Conservation (phyloP, 1,139 yeast genomes). For the Candida mesenterica region DNA sequence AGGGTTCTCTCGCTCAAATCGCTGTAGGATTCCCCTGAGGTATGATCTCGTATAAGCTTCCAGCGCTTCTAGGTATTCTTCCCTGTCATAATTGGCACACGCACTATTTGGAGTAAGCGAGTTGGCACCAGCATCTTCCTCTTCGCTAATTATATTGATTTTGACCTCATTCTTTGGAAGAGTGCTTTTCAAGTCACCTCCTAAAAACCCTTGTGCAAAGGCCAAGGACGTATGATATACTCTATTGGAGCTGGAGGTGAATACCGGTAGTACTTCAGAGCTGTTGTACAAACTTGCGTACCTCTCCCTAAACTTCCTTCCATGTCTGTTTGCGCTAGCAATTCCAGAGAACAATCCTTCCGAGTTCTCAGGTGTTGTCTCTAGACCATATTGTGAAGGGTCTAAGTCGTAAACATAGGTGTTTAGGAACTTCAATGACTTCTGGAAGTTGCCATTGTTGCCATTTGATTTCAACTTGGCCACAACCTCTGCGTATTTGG, state of each 20-base stretch:
- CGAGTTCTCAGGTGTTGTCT: constrained; percentile 31
- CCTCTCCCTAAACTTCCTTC: constrained; percentile 15
- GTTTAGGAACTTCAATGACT: constrained; percentile 31
- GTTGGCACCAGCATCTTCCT: constrained; percentile 25
- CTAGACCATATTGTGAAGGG: constrained; percentile 19
- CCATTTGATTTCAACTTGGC: constrained; percentile 21
- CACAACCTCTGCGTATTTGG: constrained; percentile 15
- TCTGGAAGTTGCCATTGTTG: constrained; percentile 24
- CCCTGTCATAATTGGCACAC: constrained; percentile 19
- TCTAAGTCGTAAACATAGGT: constrained; percentile 24
- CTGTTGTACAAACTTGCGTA: constrained; percentile 17
- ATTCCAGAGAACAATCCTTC: constrained; percentile 27
- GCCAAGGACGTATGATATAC: constrained; percentile 16
- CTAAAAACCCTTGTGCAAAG: constrained; percentile 25
- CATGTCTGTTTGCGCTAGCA: constrained; percentile 16
- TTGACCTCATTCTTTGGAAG: constrained; percentile 2
- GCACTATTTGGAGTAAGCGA: constrained; percentile 31
- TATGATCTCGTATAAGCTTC: constrained; percentile 4
- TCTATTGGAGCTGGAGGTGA: constrained; percentile 18
- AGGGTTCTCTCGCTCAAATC: constrained; percentile 41
- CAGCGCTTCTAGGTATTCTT: constrained; percentile 13
- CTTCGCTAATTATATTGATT: constrained; percentile 18
- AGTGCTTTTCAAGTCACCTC: constrained; percentile 13
- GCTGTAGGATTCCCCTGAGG: constrained; percentile 20
- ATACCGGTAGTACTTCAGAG: constrained; percentile 17